These are phyloP conservation scores for Haplosporangium sp. DNA, from an alignment of 371 early-diverging fungal genomes.

Conservation along the genomic window DNA sequence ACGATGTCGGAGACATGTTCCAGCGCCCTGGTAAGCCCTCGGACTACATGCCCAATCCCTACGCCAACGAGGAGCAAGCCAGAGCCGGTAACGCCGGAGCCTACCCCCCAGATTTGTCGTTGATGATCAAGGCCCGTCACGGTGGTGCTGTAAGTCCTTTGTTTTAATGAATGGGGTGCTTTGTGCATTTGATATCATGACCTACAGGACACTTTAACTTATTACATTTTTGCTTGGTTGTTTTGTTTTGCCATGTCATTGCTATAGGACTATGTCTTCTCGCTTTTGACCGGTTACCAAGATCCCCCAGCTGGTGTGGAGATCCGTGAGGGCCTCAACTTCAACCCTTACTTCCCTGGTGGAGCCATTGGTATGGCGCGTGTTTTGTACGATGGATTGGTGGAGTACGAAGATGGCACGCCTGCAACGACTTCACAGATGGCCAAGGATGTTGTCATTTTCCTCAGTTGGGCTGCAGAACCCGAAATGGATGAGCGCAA, in stretches of 20 bases:
- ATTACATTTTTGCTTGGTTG: background rate
- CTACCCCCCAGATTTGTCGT: slow-evolving; percentile 95
- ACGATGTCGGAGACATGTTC: slow-evolving; percentile 95
- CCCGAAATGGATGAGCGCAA: slow-evolving; percentile 98
- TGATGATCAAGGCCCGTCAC: slow-evolving; percentile 96
- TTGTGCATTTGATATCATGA: too few relatives aligned
- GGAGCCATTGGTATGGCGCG: slow-evolving; percentile 98
- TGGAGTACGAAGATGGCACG: slow-evolving; percentile 98
- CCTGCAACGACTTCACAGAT: slow-evolving; percentile 97
- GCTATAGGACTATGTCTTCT: slow-evolving; percentile 90
- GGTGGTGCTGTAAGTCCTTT: slow-evolving; percentile 81
- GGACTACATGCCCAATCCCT: slow-evolving; percentile 95
- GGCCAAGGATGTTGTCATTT: slow-evolving; percentile 96
- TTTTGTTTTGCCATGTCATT: background rate
- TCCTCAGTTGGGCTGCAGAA: slow-evolving; percentile 94
- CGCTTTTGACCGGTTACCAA: slow-evolving; percentile 94
- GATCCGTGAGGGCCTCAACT: slow-evolving; percentile 89
- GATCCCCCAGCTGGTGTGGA: slow-evolving; percentile 97
- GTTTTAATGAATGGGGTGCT: background rate
- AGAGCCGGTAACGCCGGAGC: slow-evolving; percentile 97
- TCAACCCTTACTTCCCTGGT: slow-evolving; percentile 99
- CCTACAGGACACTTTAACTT: too few relatives aligned
- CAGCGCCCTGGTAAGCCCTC: slow-evolving; percentile 95
- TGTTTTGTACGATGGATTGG: slow-evolving; percentile 91
- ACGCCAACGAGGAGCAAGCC: slow-evolving; percentile 97